Evolutionary conservation across 768 basidiomycete genomes (phyloP), one percentile per base, ranked within the genome.

Genomic region (Rhizopogon sp.): DNA sequence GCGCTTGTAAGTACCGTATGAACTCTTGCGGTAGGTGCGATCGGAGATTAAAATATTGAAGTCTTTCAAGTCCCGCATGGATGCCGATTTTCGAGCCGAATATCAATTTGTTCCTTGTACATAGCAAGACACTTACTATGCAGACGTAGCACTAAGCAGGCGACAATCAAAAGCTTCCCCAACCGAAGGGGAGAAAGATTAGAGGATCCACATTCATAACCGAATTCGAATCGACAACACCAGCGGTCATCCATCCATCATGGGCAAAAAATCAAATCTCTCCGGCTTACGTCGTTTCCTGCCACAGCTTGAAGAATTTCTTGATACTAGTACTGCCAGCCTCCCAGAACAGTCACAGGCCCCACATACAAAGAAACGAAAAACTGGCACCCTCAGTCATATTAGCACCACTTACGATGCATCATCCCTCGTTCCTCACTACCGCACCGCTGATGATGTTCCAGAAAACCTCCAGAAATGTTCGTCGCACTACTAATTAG

Each of bases 381-480:
- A 67, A 60, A 41, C 60, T 1, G 64, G 57, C 44, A 41, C 64
- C 7, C 62, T 58, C 44, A 65, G 54, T 65, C 68, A 62, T 22
- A 74, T 66, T 66, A 35, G 58, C 56, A 65, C 71, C 56, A 76
- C 74, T 57, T 83, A 83, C 63, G 87, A 94, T 63, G 89, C 86
- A 20, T 83, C 82, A 1, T 81, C 82, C 2, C 77, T 93, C 1
- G 91, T 93, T 3, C 82, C 84, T 3, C 82, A 84, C 64, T 94
- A 90, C 65, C 78, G 74, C 14, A 66, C 83, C 25, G 68, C 74
- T 3, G 74, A 79, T 0, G 74, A 95, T 57, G 90, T 95, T 9
- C 93, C 94, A 3, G 73, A 79, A 16, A 80, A 88, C 64, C 77
- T 96, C 8, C 75, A 80, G 61, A 97, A 97, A 77, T 96, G 93